Evolutionary conservation across 352 stramenopile genomes (phyloP), one percentile per base, ranked within the genome.

Genomic region (Pythium rhizo-oryzae): DNA sequence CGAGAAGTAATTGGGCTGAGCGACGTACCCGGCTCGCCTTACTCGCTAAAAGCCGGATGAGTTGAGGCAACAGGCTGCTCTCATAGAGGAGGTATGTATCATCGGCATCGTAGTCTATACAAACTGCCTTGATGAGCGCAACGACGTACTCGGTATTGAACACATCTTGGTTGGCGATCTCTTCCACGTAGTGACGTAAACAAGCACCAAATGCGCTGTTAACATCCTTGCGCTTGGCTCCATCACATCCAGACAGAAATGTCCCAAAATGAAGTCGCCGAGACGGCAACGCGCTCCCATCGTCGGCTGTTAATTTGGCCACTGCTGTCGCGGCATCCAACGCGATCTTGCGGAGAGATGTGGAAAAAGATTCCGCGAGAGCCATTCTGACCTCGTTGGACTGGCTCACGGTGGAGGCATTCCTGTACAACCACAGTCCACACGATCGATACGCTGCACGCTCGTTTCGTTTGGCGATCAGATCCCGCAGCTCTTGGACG

Each of bases 101-200:
- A 37, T 93, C 84, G 9, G 88, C 59, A n/a, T 93, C 76, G 49
- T 90, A 94, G 50, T 94, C 87, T 18, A 93, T 76, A 24, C 75
- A 80, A 16, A 83, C 83, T 0, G 75, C 68, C 53, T 87, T 89
- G 18, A 93, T 71, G 9, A 90, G 61, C 11, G 69, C 69, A 50
- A 85, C 73, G 21, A 55, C 43, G 56, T 49, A 46, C 69, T 60
- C 30, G 41, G 74, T 18, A 30, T 74, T 51, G 80, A 59, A 68
- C 30, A 79, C 25, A 24, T 70, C 64, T 30, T 51, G n/a, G 23
- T 19, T 37, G 19, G 50, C 49, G 8, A 72, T 54, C 8, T 62
- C 65, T 18, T 50, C 49, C 2, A 76, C 57, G 46, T 88, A 81
- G 6, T 75, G 49, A 4, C 33, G 39, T 25, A 94, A 56, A 25